Base-by-base conservation (phyloP, 2,329 filamentous ascomycete genomes). In the Colletotrichum neosansevieriae region DNA sequence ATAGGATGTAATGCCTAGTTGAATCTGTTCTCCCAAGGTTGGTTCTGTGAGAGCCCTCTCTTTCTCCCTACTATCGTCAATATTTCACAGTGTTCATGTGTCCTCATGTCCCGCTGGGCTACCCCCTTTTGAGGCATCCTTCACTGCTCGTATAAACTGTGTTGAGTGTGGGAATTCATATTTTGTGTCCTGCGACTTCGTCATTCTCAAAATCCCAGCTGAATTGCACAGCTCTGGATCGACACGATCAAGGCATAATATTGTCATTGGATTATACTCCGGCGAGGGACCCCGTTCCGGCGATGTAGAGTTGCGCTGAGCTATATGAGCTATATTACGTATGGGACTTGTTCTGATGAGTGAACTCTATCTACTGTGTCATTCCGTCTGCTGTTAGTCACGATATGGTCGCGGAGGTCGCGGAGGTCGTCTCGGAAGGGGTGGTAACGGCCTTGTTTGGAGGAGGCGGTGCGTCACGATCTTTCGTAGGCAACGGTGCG, bases 141-240 rank as follows among this genome's bases (percentile, higher is more conserved):
- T 29, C 49, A 29, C 17, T 29, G 29, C 36, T 32, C 4, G 1
- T 29, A 29, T 15, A 6, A 38, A 54, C 34, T 54, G 34, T 9
- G 24, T 34, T 42, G 19, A 54, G 40, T 17, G 38, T 40, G 53
- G 53, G 32, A 19, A 40, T 50, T 49, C 53, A 24, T 40, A 58
- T 58, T 49, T 34, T 32, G 17, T 34, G 4, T 19, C 24, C 6
- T 40, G 54, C 54, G 51, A 12, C 51, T 19, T n/a, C 51, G 32
- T 56, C 49, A 45, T 38, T 13, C 29, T 21, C 29, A 9, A 13
- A 24, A 17, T 11, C 15, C 32, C 49, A 51, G 49, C 49, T 32
- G 29, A 17, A 4, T 36, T 53, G 11, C 11, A 15, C 36, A 3
- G 36, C 9, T 13, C 36, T 13, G 36, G 36, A 38, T 38, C 36